Evolutionary conservation across 2,329 filamentous ascomycete species (phyloP), one percentile per base, ranked within the genome.

Genomic region (Canariomyces notabilis): DNA sequence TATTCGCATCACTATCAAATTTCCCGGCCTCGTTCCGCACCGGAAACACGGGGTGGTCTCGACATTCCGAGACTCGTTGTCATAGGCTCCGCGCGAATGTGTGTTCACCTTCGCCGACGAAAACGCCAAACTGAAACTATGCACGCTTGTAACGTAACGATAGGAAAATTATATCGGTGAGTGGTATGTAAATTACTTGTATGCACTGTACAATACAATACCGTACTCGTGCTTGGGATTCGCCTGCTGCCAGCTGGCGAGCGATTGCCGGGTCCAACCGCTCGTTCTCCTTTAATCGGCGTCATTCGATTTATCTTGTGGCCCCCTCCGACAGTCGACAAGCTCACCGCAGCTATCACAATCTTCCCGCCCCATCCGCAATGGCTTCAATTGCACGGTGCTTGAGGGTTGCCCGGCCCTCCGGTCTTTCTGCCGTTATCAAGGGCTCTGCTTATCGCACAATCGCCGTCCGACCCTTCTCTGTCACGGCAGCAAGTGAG

Each of bases 321-420:
- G 39, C 29, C 11, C 32, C 35, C 15, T 29, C 32, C 37, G 19
- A 33, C 21, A 36, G 36, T 33, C 29, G 29, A 38, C 39, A 20
- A 36, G 36, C 37, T 35, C 37, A 33, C 40, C n/a, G 31, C 26
- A 48, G 34, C 42, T 12, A 20, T 38, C 41, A 33, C 40, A 39
- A 7, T 33, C 37, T 23, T 38, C 42, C n/a, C 26, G 38, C 33
- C 23, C 15, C 20, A 20, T 44, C 37, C 23, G 39, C 61, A 66
- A 81, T 81, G 78, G 77, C 79, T 56, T 82, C 79, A 68, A 76
- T 83, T 67, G 73, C 74, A 61, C 73, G 77, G 59, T 74, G 72
- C 62, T 63, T 79, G 54, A 69, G 73, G 65, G 67, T 68, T 53
- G 69, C 70, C 51, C 69, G 75, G 54, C 72, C 75, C 51, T 66